Conservation (phyloP, 2,329 filamentous ascomycete genomes). For the Trichocomaceae sp. region DNA sequence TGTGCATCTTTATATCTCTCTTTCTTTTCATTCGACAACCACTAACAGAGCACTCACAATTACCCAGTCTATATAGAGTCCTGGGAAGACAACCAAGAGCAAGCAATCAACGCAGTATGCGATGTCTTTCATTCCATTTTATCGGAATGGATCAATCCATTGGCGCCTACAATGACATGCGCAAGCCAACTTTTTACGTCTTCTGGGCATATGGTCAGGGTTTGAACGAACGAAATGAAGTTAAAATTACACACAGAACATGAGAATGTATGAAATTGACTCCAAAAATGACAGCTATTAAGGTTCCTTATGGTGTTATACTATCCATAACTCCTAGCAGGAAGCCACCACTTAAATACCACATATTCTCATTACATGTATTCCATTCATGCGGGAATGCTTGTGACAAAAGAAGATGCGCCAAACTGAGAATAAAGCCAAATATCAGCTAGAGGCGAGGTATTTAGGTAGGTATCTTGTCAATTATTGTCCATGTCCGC, state of each 20-base stretch:
- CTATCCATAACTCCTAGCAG: too few relatives aligned
- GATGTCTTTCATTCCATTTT: constrained; percentile 31
- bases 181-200: constrained; percentile 31
- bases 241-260: background rate
- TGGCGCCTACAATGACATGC: constrained; percentile 33
- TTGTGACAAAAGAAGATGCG: too few relatives aligned
- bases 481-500: too few relatives aligned
- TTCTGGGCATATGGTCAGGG: constrained; percentile 29
- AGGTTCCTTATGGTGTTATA: too few relatives aligned
- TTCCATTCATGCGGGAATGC: too few relatives aligned
- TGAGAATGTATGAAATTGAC: background rate
- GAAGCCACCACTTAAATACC: too few relatives aligned
- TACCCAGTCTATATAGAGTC: constrained; percentile 39
- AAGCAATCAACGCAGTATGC: constrained; percentile 32
- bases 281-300: too few relatives aligned
- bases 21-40: background rate
- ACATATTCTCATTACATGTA: too few relatives aligned
- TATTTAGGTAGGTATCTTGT: too few relatives aligned
- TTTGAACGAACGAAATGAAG: constrained; percentile 15
- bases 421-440: too few relatives aligned
- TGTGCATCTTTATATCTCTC: background rate
- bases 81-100: constrained; percentile 29
- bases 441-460: too few relatives aligned
- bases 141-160: constrained; percentile 34
- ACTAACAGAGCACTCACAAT: background rate